Evolutionary conservation across 2,329 filamentous ascomycete species (phyloP), one percentile per base, ranked within the genome.

Genomic region (Xylaria sp.): DNA sequence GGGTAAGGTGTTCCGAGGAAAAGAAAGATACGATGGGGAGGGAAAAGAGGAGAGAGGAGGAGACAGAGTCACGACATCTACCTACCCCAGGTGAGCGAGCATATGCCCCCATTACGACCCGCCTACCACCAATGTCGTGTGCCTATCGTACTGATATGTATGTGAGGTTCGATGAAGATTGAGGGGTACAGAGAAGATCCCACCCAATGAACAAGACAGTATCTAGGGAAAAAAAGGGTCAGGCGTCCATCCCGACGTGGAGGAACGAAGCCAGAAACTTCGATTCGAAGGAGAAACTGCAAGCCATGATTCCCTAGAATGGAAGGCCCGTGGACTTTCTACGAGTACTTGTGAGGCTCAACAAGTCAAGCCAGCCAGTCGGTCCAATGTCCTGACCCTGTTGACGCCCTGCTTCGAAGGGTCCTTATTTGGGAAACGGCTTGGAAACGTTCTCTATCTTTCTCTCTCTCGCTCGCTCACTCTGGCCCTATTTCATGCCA

Each of bases 321-420:
- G 57, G 62, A 62, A 51, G 62, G 59, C 46, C 53, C 23, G 23
- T 30, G 23, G 52, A 64, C 60, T 42, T 39, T n/a, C n/a, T 46
- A 42, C 23, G 50, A 18, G 37, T 55, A 52, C 57, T 62, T 42
- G 58, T 60, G 58, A 62, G 62, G 60, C 62, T 60, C 58, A 57
- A 58, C 13, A 16, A 19, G 19, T 6, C 5, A 6, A 2, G 4
- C 4, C 3, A 30, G 18, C 48, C 48, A 23, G 46, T 23, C 46
- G n/a, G 48, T n/a, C 57, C 53, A 53, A 47, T 16, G 46, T 59
- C 18, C 42, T 35, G 13, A 7, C 16, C 5, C 2, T 16, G n/a
- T 47, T 47, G 16, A n/a, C 44, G 44, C 44, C 44, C 16, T 47
- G 46, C 23, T 54, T 56, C 59, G 57, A 47, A 48, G 23, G 9